A percentile compares a stretch with the other conserved stretches of the same genome.
These are phyloP conservation scores for Nakazawaea molendinolei DNA, from an alignment of 805 yeast species.

Conservation along the genomic window DNA sequence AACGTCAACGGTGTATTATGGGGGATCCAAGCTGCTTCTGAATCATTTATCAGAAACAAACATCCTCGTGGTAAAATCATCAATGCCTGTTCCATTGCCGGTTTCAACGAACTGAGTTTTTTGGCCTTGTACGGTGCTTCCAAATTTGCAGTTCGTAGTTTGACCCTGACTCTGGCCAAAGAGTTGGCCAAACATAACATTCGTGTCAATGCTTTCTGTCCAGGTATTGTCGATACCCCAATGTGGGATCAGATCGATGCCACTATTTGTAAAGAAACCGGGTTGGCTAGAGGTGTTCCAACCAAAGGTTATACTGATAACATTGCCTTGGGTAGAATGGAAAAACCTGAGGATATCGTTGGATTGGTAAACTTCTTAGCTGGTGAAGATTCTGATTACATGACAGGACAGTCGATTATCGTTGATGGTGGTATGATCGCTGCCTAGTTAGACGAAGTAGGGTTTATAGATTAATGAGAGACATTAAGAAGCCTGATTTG, in stretches of 20 bases:
- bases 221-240: slow-evolving; percentile 34
- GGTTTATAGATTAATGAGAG: background rate
- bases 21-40: slow-evolving; percentile 28
- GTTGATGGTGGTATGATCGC: slow-evolving; percentile 31
- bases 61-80: slow-evolving; percentile 30
- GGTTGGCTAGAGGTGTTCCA: slow-evolving; percentile 22
- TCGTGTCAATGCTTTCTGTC: slow-evolving; percentile 31
- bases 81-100: slow-evolving; percentile 30
- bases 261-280: slow-evolving; percentile 19
- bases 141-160: slow-evolving; percentile 29
- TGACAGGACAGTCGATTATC: slow-evolving; percentile 32
- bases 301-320: slow-evolving; percentile 18
- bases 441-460: background rate
- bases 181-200: slow-evolving; percentile 30
- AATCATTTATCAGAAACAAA: slow-evolving; percentile 19
- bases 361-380: slow-evolving; percentile 29
- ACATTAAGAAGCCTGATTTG: no score
- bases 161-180: slow-evolving; percentile 30
- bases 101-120: slow-evolving; percentile 24
- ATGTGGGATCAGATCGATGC: slow-evolving; percentile 26
- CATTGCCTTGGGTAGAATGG: slow-evolving; percentile 29
- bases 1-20: slow-evolving; percentile 28
- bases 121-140: slow-evolving; percentile 28
- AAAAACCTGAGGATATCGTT: slow-evolving; percentile 29
- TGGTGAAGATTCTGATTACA: slow-evolving; percentile 30